Evolutionary conservation across 257 asterid species (phyloP).

Genomic region (Catharanthus roseus): DNA sequence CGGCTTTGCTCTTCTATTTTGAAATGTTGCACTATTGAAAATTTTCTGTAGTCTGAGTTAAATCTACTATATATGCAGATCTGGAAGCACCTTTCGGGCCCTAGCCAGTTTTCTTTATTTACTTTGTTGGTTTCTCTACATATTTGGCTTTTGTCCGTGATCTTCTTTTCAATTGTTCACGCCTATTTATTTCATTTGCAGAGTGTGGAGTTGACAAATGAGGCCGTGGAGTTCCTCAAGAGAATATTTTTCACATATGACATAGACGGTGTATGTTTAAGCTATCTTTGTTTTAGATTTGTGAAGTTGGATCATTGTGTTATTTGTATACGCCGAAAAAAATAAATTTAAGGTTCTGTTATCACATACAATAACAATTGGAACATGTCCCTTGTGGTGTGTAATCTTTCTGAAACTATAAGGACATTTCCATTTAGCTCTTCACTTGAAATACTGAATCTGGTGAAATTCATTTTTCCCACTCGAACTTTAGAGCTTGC

Average conservation of each 20-base stretch:
- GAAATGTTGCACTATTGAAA: not conserved
- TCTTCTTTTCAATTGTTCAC: not conserved
- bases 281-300: constrained; percentile 13
- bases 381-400: not conserved
- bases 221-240: constrained; percentile 79
- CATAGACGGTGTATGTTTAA: constrained; percentile 62
- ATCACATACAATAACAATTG: not conserved
- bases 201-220: constrained; percentile 92
- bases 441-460: not conserved
- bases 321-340: not conserved
- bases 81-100: not conserved
- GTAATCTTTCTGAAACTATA: not conserved
- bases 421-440: too few species aligned
- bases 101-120: not conserved
- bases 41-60: not conserved
- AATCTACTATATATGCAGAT: not conserved
- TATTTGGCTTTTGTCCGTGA: not conserved
- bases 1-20: not conserved
- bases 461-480: constrained; percentile 9
- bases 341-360: not conserved
- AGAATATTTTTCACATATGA: constrained; percentile 68
- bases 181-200: constrained; percentile 19
- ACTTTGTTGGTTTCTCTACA: not conserved
- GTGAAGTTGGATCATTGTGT: constrained; percentile 1
- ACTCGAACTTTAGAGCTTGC: not conserved